These are phyloP conservation scores for Beauveria pseudobassiana DNA, from an alignment of 2,329 filamentous ascomycete genomes.

Conservation along the genomic window DNA sequence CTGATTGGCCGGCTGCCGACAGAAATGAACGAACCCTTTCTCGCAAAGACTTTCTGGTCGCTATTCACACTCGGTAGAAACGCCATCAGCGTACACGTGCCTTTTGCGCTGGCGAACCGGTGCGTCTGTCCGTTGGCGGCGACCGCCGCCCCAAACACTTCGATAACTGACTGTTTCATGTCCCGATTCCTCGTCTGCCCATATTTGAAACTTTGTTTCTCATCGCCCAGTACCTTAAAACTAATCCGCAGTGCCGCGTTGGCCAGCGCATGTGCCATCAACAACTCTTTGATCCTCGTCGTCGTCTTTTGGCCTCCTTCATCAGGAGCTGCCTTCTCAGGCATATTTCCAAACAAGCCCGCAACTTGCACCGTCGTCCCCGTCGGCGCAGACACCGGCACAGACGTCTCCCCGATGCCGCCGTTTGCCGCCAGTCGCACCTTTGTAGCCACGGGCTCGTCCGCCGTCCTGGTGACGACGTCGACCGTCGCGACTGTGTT, in stretches of 20 bases:
- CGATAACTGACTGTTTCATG: constrained; percentile 51
- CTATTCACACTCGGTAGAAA: constrained; percentile 49
- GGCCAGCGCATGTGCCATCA: constrained; percentile 60
- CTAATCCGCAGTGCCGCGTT: constrained; percentile 54
- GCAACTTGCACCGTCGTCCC: constrained; percentile 60
- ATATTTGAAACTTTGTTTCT: constrained; percentile 51
- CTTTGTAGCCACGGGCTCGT: constrained; percentile 49
- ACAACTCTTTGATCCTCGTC: constrained; percentile 48
- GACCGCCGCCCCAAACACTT: constrained; percentile 52
- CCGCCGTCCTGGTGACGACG: constrained; percentile 56
- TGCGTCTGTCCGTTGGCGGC: constrained; percentile 43
- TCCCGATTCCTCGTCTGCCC: constrained; percentile 43
- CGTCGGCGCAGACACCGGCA: constrained; percentile 43
- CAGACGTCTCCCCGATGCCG: constrained; percentile 23
- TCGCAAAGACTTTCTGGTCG: constrained; percentile 32
- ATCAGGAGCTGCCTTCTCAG: constrained; percentile 53
- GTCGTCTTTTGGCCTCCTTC: constrained; percentile 53
- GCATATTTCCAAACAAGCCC: constrained; percentile 51
- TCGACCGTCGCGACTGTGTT: constrained; percentile 46
- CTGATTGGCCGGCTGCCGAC: constrained; percentile 62
- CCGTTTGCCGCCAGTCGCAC: constrained; percentile 35
- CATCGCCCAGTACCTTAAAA: constrained; percentile 51
- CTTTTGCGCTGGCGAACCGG: not conserved
- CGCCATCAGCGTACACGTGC: constrained; percentile 40
- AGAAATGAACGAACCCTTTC: constrained; percentile 53